Base-by-base conservation (phyloP, 192 early-diverging fungal genomes). In the Rhizoclosmatium globosum region DNA sequence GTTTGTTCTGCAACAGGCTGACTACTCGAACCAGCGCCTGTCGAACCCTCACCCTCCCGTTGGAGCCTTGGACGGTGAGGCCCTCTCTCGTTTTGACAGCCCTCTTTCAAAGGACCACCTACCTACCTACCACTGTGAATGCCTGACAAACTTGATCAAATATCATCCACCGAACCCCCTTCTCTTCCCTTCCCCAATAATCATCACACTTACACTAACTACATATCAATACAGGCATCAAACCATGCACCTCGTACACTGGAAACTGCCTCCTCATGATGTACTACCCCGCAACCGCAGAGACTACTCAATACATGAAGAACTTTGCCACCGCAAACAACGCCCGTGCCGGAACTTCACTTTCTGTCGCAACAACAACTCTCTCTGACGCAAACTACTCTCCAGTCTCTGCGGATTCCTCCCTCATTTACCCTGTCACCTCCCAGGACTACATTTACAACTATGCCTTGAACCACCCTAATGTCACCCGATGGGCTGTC, bases 381-480 rank as follows among this genome's bases (percentile, higher is more conserved):
- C 82, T 90, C 15, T 74, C 88, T 21, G 85, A 81, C 66, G 56
- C 84, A 46, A 80, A 85, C 38, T 86, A 90, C 57, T 76, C 85
- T 76, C 78, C 87, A 4, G 80, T 84, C 72, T 81, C 82, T 43
- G 68, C 70, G 17, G 89, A 91, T 66, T 86, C 87, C 45, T 76
- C 64, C 9, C 53, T 70, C n/a, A 85, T 72, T 39, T 74, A 74
- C 67, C 88, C 89, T 19, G 92, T 92, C 1, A 67, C 88, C 3
- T 74, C 83, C 66, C 59, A 76, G 6, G 74, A 87, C 23, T 92
- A 91, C 77, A 92, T 94, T 46, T 94, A 94, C 82, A 79, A 90
- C 77, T 94, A 93, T 70, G 82, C 92, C 7, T 73, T 94, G 9
- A 68, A 79, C n/a, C 70, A 92, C 61, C 93, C 91, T 43, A 94